phyloP scores from a whole-genome alignment of 169 alveolate genomes.

The Plasmodium relictum region DNA sequence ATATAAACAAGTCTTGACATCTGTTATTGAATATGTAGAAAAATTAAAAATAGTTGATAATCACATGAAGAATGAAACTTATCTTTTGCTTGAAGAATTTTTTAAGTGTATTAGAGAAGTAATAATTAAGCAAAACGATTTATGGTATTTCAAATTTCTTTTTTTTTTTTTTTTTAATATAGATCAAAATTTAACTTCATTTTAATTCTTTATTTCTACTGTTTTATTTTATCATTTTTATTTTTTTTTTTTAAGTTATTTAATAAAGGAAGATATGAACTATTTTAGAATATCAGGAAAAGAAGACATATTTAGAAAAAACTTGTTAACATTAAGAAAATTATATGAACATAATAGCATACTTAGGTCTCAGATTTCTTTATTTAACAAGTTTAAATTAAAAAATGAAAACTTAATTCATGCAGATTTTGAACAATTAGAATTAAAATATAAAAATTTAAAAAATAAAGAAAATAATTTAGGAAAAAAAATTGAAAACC shows the following conservation, averaged over 20 bases:
- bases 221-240: no score
- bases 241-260: constrained; percentile 22
- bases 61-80: constrained; percentile 32
- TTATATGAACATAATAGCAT: constrained; percentile 62
- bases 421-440: constrained; percentile 64
- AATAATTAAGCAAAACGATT: constrained; percentile 35
- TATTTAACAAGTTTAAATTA: constrained; percentile 50
- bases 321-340: constrained; percentile 38
- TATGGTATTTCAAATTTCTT: constrained; percentile 23
- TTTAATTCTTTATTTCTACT: not conserved
- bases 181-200: not conserved
- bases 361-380: constrained; percentile 39
- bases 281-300: constrained; percentile 36
- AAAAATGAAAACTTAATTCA: constrained; percentile 68
- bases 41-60: constrained; percentile 38
- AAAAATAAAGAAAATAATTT: constrained; percentile 20
- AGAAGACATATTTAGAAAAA: constrained; percentile 22
- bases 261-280: constrained; percentile 62
- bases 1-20: constrained; percentile 10
- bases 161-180: not conserved
- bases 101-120: constrained; percentile 58
- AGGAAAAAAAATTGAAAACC: constrained; percentile 52
- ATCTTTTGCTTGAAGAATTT: constrained; percentile 21
- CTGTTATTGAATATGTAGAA: constrained; percentile 44
- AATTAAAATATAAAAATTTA: constrained; percentile 35